A percentile compares a stretch with the other conserved stretches of the same genome.
Conservation (phyloP, 169 alveolate species). For the Blepharisma undulans region DNA sequence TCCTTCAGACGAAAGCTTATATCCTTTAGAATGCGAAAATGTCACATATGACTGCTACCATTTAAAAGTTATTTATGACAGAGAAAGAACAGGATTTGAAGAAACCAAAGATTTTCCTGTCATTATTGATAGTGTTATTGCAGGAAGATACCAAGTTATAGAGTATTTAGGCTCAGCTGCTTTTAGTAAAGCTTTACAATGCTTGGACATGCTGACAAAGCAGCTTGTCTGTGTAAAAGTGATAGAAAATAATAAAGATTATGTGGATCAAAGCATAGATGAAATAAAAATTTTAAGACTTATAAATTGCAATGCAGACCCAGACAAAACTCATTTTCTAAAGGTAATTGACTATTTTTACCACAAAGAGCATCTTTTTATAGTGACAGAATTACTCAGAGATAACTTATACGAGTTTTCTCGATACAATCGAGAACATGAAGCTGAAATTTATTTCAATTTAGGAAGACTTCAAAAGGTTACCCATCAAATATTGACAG, state of each 20-base stretch:
- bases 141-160: slow-evolving; percentile 88
- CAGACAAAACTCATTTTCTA: slow-evolving; percentile 74
- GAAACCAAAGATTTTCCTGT: slow-evolving; percentile 90
- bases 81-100: slow-evolving; percentile 92
- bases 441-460: slow-evolving; percentile 76
- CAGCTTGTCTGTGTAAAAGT: slow-evolving; percentile 88
- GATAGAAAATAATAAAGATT: slow-evolving; percentile 93
- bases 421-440: slow-evolving; percentile 69
- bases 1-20: slow-evolving; percentile 74
- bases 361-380: slow-evolving; percentile 92
- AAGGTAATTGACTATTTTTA: slow-evolving; percentile 90
- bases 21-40: slow-evolving; percentile 82
- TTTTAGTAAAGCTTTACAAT: slow-evolving; percentile 86
- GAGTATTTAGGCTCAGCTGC: slow-evolving; percentile 88
- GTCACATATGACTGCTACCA: slow-evolving; percentile 87
- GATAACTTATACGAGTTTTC: slow-evolving; percentile 88
- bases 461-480: slow-evolving; percentile 76
- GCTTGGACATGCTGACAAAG: slow-evolving; percentile 84
- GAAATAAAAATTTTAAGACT: slow-evolving; percentile 84
- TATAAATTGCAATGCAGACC: slow-evolving; percentile 85
- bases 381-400: slow-evolving; percentile 92
- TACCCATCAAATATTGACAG: slow-evolving; percentile 76
- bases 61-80: slow-evolving; percentile 87
- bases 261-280: slow-evolving; percentile 91
- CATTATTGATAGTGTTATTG: slow-evolving; percentile 87